A percentile compares a stretch with the other conserved stretches of the same genome.
Conservation (phyloP, 2,329 filamentous ascomycete genomes). For the Emydomyces testavorans region DNA sequence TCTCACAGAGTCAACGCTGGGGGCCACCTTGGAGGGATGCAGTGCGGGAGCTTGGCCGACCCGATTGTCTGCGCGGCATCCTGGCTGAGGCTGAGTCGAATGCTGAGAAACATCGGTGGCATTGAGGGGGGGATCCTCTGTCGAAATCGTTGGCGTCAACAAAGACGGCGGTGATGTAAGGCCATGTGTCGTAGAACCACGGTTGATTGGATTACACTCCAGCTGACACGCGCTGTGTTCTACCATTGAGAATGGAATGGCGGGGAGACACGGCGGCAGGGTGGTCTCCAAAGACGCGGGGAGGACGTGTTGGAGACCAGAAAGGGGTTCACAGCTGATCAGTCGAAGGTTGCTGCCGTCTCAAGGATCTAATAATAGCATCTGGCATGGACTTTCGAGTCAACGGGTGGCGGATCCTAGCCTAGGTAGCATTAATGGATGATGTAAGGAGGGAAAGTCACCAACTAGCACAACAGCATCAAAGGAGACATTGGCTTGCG, state of each 20-base stretch:
- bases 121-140: neutral
- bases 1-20: neutral
- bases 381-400: neutral
- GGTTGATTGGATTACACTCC: neutral
- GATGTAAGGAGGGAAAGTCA: no score
- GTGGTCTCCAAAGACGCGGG: conserved; percentile 5
- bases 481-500: neutral
- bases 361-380: conserved; percentile 8
- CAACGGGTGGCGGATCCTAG: neutral
- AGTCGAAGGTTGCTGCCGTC: conserved; percentile 3
- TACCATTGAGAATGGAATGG: conserved; percentile 9
- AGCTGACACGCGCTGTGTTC: conserved; percentile 2
- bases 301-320: conserved; percentile 4
- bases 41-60: neutral
- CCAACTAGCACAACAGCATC: neutral
- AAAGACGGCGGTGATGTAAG: neutral
- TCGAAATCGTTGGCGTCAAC: neutral
- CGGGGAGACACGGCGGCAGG: neutral
- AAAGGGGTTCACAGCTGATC: neutral
- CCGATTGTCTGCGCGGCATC: neutral
- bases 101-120: neutral
- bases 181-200: neutral
- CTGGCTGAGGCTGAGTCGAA: neutral
- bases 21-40: neutral
- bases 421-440: neutral